A percentile compares a stretch with the other conserved stretches of the same genome.
Conservation (phyloP, 352 stramenopile genomes). For the Globisporangium alternatum region DNA sequence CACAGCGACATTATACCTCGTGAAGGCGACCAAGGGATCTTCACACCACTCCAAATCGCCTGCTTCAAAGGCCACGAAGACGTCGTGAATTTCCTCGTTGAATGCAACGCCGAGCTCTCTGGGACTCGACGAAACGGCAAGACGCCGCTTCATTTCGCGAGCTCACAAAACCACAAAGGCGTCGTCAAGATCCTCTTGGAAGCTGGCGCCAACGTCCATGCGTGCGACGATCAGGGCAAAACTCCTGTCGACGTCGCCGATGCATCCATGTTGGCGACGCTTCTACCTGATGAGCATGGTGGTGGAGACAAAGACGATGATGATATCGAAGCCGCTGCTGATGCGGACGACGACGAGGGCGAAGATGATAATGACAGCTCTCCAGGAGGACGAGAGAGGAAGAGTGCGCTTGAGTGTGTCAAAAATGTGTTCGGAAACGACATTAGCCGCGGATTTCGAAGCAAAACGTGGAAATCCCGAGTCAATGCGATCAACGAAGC, state of each 20-base stretch:
- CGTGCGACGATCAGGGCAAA: slow-evolving; percentile 52
- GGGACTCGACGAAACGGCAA: slow-evolving; percentile 69
- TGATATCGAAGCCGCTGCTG: slow-evolving; percentile 19
- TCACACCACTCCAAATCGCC: slow-evolving; percentile 77
- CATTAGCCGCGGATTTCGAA: slow-evolving; percentile 44
- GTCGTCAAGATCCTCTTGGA: slow-evolving; percentile 72
- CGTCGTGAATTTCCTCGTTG: slow-evolving; percentile 73
- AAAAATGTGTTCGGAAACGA: slow-evolving; percentile 51
- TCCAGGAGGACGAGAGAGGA: slow-evolving; percentile 10
- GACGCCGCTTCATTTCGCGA: slow-evolving; percentile 70
- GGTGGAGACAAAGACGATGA: slow-evolving; percentile 11
- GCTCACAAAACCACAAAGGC: slow-evolving; percentile 48
- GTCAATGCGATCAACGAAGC: slow-evolving; percentile 55
- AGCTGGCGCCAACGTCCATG: slow-evolving; percentile 63
- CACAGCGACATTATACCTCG: slow-evolving; percentile 40
- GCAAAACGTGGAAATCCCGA: slow-evolving; percentile 60
- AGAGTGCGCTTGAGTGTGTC: slow-evolving; percentile 23
- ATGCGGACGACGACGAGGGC: slow-evolving; percentile 25
- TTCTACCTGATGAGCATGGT: slow-evolving; percentile 49
- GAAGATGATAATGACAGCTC: slow-evolving; percentile 43
- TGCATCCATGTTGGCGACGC: slow-evolving; percentile 34
- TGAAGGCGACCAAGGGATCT: slow-evolving; percentile 63
- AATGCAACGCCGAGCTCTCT: slow-evolving; percentile 76
- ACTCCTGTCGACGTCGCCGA: slow-evolving; percentile 66
- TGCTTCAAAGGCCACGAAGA: slow-evolving; percentile 69